Conservation (phyloP, 768 basidiomycete genomes). For the Sarcomyxa edulis region DNA sequence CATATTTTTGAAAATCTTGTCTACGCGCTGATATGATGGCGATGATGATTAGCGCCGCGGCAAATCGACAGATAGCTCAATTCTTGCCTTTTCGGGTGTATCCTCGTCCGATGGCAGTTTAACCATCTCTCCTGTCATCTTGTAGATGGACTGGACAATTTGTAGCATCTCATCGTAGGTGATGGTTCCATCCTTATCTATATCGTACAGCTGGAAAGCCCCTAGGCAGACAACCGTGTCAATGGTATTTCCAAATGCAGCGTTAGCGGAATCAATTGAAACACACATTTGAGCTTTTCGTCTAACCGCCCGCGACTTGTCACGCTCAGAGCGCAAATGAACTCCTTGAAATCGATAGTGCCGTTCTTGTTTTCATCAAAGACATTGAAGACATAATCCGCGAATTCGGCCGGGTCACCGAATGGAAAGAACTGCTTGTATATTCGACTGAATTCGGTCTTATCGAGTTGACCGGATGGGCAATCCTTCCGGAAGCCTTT, state of each 20-base stretch:
- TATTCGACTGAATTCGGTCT: conserved; percentile 92
- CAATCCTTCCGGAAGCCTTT: conserved; percentile 99
- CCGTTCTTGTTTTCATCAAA: conserved; percentile 94
- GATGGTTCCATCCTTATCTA: conserved; percentile 96
- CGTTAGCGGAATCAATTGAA: conserved; percentile 8
- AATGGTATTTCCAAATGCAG: conserved; percentile 7
- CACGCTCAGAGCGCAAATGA: conserved; percentile 95
- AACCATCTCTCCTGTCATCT: conserved; percentile 99
- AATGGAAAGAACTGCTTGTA: conserved; percentile 99
- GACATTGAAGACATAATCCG: conserved; percentile 98
- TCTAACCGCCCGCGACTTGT: conserved; percentile 91
- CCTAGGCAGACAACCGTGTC: conserved; percentile 48
- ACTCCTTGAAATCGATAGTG: conserved; percentile 99
- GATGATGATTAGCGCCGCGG: conserved; percentile 5
- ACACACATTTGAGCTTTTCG: conserved; percentile 96
- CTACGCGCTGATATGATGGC: conserved; percentile 66
- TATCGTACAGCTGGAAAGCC: conserved; percentile 99
- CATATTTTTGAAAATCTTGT: conserved; percentile 99
- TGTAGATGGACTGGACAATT: conserved; percentile 98
- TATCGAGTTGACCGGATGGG: conserved; percentile 94
- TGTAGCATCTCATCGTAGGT: conserved; percentile 99
- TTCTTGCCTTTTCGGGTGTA: conserved; percentile 92
- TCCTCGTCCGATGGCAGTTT: conserved; percentile 97
- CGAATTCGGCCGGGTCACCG: conserved; percentile 94
- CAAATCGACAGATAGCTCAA: conserved; percentile 4